Evolutionary conservation across 2,329 filamentous ascomycete genomes (phyloP).

Genomic region (Grosmannia huntii): DNA sequence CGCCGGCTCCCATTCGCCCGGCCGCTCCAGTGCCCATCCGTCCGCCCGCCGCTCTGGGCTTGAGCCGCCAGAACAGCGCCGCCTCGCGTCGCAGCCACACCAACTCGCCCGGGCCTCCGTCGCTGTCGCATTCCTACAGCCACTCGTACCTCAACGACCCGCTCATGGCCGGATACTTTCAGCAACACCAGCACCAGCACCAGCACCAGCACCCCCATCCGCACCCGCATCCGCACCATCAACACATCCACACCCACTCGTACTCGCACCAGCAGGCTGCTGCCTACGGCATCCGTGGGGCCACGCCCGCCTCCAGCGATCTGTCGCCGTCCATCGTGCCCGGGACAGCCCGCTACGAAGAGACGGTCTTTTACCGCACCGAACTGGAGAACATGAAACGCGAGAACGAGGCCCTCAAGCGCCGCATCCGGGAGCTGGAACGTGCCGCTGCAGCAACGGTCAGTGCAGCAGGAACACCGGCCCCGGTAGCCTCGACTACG

Average conservation of each 20-base stretch:
- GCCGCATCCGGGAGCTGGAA: conserved; percentile 50
- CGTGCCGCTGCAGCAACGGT: conserved; percentile 18
- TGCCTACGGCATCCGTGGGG: conserved; percentile 1
- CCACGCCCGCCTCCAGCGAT: conserved; percentile 20
- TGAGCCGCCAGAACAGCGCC: conserved; percentile 42
- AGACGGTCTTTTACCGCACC: conserved; percentile 44
- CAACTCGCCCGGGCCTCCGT: conserved; percentile 30
- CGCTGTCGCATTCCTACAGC: conserved; percentile 29
- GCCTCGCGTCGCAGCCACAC: conserved; percentile 39
- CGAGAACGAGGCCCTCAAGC: conserved; percentile 51
- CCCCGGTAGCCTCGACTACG: neutral
- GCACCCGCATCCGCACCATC: neutral
- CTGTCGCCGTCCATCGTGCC: conserved; percentile 42
- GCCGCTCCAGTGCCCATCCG: conserved; percentile 28
- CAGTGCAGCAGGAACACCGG: neutral
- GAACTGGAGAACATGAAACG: conserved; percentile 49
- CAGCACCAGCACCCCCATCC: neutral
- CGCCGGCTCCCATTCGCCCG: conserved; percentile 25
- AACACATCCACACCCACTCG: neutral
- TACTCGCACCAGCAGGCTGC: neutral
- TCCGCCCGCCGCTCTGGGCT: conserved; percentile 21
- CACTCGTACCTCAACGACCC: conserved; percentile 26
- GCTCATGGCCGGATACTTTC: conserved; percentile 22
- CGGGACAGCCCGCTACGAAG: conserved; percentile 48
- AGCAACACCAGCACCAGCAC: conserved; percentile 9